Percentiles rank a stretch among this genome's conserved stretches.
phyloP scores from a whole-genome alignment of 208 protist genomes.

The Crithidia brevicula region DNA sequence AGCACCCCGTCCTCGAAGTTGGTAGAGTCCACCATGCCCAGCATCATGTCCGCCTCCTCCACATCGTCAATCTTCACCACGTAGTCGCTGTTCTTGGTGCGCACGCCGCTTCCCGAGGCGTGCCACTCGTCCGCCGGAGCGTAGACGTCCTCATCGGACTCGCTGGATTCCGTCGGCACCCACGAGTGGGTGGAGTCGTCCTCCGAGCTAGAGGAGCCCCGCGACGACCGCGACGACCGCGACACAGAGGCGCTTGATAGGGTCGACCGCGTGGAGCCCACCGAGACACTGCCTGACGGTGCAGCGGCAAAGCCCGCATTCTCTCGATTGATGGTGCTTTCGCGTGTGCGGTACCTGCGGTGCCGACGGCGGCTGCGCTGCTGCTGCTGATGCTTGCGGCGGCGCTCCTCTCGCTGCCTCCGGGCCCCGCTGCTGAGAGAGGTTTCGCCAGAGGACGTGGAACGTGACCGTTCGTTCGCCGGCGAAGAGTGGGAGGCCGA shows the following conservation, averaged over 20 bases:
- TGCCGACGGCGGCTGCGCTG: neutral
- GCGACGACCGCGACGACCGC: slow-evolving; percentile 7
- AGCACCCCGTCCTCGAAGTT: slow-evolving; percentile 77
- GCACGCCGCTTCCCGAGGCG: slow-evolving; percentile 22
- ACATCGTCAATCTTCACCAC: slow-evolving; percentile 89
- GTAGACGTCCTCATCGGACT: slow-evolving; percentile 37
- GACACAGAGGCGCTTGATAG: slow-evolving; percentile 9
- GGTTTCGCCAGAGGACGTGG: neutral
- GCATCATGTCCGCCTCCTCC: slow-evolving; percentile 89
- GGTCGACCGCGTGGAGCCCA: slow-evolving; percentile 3
- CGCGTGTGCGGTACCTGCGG: neutral
- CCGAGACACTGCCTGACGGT: neutral
- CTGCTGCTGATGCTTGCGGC: slow-evolving; percentile 2
- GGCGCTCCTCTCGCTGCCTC: neutral
- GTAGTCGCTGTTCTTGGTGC: slow-evolving; percentile 53
- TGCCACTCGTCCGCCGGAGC: slow-evolving; percentile 32
- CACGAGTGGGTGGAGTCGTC: slow-evolving; percentile 25
- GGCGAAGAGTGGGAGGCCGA: neutral
- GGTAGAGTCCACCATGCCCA: slow-evolving; percentile 62
- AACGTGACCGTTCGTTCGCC: neutral
- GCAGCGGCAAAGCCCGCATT: neutral
- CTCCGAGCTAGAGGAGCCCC: neutral
- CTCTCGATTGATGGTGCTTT: neutral
- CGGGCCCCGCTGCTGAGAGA: slow-evolving; percentile 1
- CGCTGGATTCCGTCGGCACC: slow-evolving; percentile 34